Percentiles rank a stretch among this genome's conserved stretches.
Conservation (phyloP, 306 rosid genomes). For the Trichosanthes cucumerina region DNA sequence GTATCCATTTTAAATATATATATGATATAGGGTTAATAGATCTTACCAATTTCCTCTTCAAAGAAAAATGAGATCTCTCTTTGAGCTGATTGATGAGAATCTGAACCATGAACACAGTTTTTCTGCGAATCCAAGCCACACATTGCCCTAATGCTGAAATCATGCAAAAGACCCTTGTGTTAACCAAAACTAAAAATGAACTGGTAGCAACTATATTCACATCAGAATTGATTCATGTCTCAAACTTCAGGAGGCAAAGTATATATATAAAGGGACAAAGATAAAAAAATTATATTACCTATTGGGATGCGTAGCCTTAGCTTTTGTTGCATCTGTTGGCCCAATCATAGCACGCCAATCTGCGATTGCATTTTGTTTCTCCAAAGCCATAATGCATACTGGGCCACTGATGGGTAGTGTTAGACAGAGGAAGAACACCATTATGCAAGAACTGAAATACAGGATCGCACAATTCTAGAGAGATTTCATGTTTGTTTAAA, state of each 20-base stretch:
- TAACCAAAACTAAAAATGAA: conserved; percentile 12
- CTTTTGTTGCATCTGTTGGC: conserved; percentile 77
- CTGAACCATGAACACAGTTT: conserved; percentile 86
- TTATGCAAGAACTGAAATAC: conserved; percentile 12
- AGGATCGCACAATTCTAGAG: conserved; percentile 4
- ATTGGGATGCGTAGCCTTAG: conserved; percentile 76
- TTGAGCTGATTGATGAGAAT: conserved; percentile 62
- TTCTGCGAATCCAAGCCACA: conserved; percentile 51
- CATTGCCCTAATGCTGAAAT: conserved; percentile 67
- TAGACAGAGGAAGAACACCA: conserved; percentile 8
- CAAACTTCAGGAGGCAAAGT: conserved; percentile 3
- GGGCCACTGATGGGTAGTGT: conserved; percentile 48
- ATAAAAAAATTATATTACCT: conserved; percentile 36
- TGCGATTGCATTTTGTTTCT: conserved; percentile 73
- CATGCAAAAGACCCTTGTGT: conserved; percentile 1
- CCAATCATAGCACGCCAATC: conserved; percentile 92
- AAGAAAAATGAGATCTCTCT: conserved; percentile 75
- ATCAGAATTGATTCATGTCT: background rate
- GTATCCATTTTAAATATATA: background rate
- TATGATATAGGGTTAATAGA: background rate
- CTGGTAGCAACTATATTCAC: background rate
- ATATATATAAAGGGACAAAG: conserved; percentile 8
- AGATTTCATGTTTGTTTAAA: background rate
- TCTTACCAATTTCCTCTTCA: conserved; percentile 43
- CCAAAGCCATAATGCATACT: conserved; percentile 61